Evolutionary conservation across 2,329 filamentous ascomycete species (phyloP).

Genomic region (Aspergillus awamori): DNA sequence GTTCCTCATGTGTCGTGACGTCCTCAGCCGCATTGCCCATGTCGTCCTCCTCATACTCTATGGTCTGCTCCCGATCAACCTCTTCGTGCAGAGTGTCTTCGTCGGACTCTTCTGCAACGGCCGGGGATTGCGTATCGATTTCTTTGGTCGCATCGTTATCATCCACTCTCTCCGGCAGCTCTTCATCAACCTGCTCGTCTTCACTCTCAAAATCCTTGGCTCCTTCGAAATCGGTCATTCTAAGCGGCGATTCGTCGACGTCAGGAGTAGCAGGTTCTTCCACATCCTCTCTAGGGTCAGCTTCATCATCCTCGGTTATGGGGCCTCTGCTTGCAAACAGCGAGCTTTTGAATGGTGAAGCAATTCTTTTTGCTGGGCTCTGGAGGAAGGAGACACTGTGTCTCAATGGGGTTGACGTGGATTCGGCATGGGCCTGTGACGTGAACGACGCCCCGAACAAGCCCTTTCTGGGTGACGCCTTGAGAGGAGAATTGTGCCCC

Average conservation of each 20-base stretch:
- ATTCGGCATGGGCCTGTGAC: slow-evolving; percentile 35
- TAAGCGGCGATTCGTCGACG: slow-evolving; percentile 11
- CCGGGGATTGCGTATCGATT: background rate
- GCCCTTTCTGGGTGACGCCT: slow-evolving; percentile 28
- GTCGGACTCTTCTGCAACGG: background rate
- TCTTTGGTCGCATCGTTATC: background rate
- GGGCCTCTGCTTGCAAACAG: slow-evolving; percentile 23
- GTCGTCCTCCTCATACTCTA: background rate
- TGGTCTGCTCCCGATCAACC: background rate
- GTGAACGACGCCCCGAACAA: slow-evolving; percentile 41
- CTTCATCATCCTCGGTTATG: slow-evolving; percentile 1
- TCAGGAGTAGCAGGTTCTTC: slow-evolving; percentile 5
- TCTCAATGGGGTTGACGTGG: slow-evolving; percentile 40
- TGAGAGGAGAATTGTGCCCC: slow-evolving; percentile 24
- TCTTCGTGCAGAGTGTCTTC: background rate
- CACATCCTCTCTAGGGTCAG: background rate
- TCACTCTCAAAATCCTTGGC: slow-evolving; percentile 28
- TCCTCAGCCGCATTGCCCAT: background rate
- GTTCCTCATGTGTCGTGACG: background rate
- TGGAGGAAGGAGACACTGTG: slow-evolving; percentile 18
- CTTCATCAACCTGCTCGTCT: slow-evolving; percentile 23
- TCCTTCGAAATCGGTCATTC: slow-evolving; percentile 16
- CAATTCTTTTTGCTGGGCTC: slow-evolving; percentile 3
- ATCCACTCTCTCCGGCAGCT: background rate
- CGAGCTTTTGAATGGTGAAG: slow-evolving; percentile 42